Percentiles rank a stretch among this genome's conserved stretches.
Evolutionary conservation across 208 protist species (phyloP).

Genomic region (Vickermania spadyakhi): DNA sequence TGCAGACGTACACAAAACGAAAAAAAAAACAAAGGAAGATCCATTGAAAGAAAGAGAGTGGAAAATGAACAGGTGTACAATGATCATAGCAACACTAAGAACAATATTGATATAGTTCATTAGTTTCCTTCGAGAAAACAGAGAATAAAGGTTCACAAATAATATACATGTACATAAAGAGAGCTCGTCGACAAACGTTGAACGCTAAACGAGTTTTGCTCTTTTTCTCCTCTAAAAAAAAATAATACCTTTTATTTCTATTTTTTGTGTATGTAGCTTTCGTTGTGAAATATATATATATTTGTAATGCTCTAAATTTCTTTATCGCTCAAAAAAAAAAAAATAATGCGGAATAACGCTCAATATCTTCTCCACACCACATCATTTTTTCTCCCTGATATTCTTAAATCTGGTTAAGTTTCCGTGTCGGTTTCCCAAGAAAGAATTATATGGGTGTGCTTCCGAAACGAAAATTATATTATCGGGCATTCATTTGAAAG

Average conservation of each 20-base stretch:
- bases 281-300: too few species aligned
- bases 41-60: background rate
- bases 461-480: too few species aligned
- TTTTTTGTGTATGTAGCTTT: slow-evolving; percentile 9
- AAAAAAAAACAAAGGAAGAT: background rate
- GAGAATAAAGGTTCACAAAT: background rate
- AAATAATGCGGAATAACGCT: too few species aligned
- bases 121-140: background rate
- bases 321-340: too few species aligned
- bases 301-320: too few species aligned
- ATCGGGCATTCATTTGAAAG: too few species aligned
- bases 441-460: too few species aligned
- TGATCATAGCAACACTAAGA: background rate
- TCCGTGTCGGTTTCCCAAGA: too few species aligned
- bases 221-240: background rate
- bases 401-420: too few species aligned
- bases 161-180: background rate
- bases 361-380: too few species aligned
- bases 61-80: background rate
- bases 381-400: too few species aligned
- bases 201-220: background rate
- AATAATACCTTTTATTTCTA: background rate
- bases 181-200: background rate
- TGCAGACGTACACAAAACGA: background rate
- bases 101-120: background rate